Percentiles rank a stretch among this genome's conserved stretches.
phyloP scores from a whole-genome alignment of 768 basidiomycete genomes.

The Lentinula sp. region DNA sequence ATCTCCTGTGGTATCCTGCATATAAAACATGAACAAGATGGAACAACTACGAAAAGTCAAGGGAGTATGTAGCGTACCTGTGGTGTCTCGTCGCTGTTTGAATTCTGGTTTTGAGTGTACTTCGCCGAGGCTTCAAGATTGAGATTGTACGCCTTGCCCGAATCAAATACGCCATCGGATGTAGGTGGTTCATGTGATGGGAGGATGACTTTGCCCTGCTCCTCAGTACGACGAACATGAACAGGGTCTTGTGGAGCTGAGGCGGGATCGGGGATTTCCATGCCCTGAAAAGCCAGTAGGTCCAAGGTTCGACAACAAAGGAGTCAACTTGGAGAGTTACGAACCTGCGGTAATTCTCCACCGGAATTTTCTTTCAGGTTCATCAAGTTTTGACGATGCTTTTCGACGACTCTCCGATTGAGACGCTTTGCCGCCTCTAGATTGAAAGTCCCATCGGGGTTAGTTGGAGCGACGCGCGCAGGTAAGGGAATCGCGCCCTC shows the following conservation, averaged over 20 bases:
- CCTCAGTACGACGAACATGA: slow-evolving; percentile 22
- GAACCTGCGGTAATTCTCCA: not conserved
- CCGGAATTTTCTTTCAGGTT: slow-evolving; percentile 28
- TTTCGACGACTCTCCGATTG: slow-evolving; percentile 17
- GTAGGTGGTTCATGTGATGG: too few relatives aligned
- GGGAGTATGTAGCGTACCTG: too few relatives aligned
- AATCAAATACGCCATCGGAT: too few relatives aligned
- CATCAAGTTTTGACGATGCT: slow-evolving; percentile 32
- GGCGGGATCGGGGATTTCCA: slow-evolving; percentile 22
- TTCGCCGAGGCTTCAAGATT: too few relatives aligned
- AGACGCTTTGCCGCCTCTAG: slow-evolving; percentile 13
- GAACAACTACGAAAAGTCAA: too few relatives aligned
- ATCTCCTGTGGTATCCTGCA: too few relatives aligned
- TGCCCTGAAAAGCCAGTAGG: slow-evolving; percentile 8
- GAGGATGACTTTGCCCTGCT: not conserved
- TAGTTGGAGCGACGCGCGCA: not conserved
- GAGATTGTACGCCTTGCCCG: too few relatives aligned
- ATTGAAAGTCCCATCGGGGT: slow-evolving; percentile 2
- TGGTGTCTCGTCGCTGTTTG: too few relatives aligned
- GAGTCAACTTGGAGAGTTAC: not conserved
- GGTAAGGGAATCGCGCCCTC: not conserved
- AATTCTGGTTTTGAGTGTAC: too few relatives aligned
- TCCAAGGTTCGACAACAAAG: not conserved
- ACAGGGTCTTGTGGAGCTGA: slow-evolving; percentile 12
- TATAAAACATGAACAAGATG: too few relatives aligned